phyloP scores from a whole-genome alignment of 331 rosid genomes.

The Erythrophleum ivorense region DNA sequence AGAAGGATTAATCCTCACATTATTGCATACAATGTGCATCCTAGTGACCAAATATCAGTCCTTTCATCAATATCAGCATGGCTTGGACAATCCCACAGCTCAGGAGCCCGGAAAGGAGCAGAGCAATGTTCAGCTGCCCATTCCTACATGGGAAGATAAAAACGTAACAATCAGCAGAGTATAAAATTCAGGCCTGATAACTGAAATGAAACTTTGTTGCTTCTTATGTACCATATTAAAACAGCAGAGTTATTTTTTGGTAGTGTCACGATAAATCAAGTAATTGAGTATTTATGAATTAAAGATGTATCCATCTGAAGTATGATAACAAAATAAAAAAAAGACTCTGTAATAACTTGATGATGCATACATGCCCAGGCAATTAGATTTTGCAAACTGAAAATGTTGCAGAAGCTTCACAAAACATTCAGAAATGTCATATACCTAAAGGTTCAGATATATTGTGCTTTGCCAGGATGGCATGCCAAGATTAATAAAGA shows the following conservation, averaged over 20 bases:
- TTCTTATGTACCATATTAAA: constrained; percentile 31
- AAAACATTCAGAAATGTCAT: background rate
- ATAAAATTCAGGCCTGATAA: constrained; percentile 38
- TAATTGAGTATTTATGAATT: constrained; percentile 24
- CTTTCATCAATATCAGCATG: constrained; percentile 87
- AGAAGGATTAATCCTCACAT: constrained; percentile 65
- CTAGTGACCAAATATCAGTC: constrained; percentile 95
- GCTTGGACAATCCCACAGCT: constrained; percentile 99
- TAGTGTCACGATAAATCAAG: constrained; percentile 24
- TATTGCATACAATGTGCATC: constrained; percentile 97
- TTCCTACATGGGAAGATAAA: constrained; percentile 63
- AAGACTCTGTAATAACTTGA: background rate
- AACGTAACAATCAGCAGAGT: constrained; percentile 26
- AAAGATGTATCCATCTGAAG: constrained; percentile 14
- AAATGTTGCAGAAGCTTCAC: constrained; percentile 13
- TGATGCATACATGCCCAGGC: constrained; percentile 19
- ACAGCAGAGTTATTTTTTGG: constrained; percentile 9
- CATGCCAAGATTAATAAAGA: background rate
- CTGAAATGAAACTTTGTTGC: constrained; percentile 30
- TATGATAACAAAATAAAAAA: background rate
- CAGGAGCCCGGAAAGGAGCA: constrained; percentile 99
- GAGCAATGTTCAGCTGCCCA: constrained; percentile 99
- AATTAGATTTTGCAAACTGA: constrained; percentile 17
- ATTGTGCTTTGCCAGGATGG: background rate
- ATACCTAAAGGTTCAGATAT: background rate